Evolutionary conservation across 1,284 basidiomycete species (phyloP), one percentile per base, ranked within the genome.

Genomic region (Ceratobasidium sp.): DNA sequence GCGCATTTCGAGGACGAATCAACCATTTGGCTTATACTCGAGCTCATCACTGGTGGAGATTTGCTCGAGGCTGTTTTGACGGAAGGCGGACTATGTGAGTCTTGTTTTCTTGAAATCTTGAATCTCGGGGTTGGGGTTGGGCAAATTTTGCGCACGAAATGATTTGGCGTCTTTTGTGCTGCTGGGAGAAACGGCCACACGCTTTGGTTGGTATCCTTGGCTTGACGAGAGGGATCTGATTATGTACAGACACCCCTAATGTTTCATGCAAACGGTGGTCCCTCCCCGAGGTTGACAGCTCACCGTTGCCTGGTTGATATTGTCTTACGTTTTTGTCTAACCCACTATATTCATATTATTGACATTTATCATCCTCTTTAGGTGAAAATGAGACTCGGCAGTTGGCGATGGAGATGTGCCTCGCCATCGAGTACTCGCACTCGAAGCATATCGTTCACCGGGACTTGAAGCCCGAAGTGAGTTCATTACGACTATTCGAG

Each of bases 381-480:
- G 89, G 78, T 5, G 92, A 94, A 77, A 77, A 78, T 0, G 81
- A 85, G 72, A 77, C 87, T 0, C 81, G 87, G 75, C 87, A 89
- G 73, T 85, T 93, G 73, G 89, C 90, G 0, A 88, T 85, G 73
- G 90, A 94, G 77, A 85, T 94, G 26, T 62, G 62, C 48, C 34
- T 61, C 41, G 60, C 36, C 2, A 45, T 74, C 4, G 73, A 92
- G 89, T 94, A 93, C 78, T 88, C 93, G 50, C 93, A 94, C 77
- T 82, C 81, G 26, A 83, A 86, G 77, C 89, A 88, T 28, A 88
- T 98, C 57, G 88, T 93, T 0, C 95, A 97, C 81, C 91, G 96
- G 41, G 95, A 97, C 81, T 83, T 98, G 55, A 97, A 97, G 80
- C 95, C 95, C 0, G 96, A 97, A 85, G 90, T 78, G 50, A 76